A percentile compares a stretch with the other conserved stretches of the same genome.
These are phyloP conservation scores for Rhytidhysteron rufulum DNA, from an alignment of 2,329 filamentous ascomycete genomes.

Conservation along the genomic window DNA sequence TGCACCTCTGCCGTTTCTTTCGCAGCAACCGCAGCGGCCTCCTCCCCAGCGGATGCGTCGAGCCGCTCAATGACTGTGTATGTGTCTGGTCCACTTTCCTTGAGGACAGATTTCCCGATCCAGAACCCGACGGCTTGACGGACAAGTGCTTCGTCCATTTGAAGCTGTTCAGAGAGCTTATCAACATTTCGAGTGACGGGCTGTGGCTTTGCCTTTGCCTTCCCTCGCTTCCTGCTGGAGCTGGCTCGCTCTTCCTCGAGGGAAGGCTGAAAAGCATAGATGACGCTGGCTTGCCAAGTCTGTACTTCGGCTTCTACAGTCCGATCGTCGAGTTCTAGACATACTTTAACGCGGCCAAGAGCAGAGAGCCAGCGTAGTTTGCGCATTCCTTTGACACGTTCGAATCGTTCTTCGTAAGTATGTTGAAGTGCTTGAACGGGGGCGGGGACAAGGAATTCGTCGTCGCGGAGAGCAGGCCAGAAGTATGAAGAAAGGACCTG, in stretches of 20 bases:
- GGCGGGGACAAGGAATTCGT: slow-evolving; percentile 62
- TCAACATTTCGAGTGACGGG: slow-evolving; percentile 37
- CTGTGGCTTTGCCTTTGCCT: slow-evolving; percentile 16
- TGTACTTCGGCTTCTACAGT: slow-evolving; percentile 68
- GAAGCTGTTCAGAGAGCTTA: slow-evolving; percentile 52
- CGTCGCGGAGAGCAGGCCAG: slow-evolving; percentile 78
- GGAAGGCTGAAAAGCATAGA: slow-evolving; percentile 70
- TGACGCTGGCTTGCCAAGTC: slow-evolving; percentile 83
- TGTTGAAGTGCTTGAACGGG: slow-evolving; percentile 60
- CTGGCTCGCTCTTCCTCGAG: slow-evolving; percentile 26
- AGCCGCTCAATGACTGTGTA: slow-evolving; percentile 63
- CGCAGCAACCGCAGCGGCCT: slow-evolving; percentile 35
- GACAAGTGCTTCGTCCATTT: slow-evolving; percentile 72
- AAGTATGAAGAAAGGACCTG: slow-evolving; percentile 90
- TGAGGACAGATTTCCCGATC: slow-evolving; percentile 65
- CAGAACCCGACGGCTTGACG: slow-evolving; percentile 66
- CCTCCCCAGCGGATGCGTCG: slow-evolving; percentile 17
- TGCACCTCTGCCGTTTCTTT: slow-evolving; percentile 34
- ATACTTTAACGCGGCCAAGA: slow-evolving; percentile 74
- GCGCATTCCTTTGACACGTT: slow-evolving; percentile 73
- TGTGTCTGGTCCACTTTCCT: slow-evolving; percentile 43
- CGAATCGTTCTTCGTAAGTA: slow-evolving; percentile 71
- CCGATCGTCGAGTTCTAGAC: slow-evolving; percentile 79
- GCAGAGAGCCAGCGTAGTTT: slow-evolving; percentile 87
- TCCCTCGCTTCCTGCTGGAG: slow-evolving; percentile 15